These are phyloP conservation scores for Paramecium caudatum DNA, from an alignment of 73 alveolate species.

Conservation along the genomic window DNA sequence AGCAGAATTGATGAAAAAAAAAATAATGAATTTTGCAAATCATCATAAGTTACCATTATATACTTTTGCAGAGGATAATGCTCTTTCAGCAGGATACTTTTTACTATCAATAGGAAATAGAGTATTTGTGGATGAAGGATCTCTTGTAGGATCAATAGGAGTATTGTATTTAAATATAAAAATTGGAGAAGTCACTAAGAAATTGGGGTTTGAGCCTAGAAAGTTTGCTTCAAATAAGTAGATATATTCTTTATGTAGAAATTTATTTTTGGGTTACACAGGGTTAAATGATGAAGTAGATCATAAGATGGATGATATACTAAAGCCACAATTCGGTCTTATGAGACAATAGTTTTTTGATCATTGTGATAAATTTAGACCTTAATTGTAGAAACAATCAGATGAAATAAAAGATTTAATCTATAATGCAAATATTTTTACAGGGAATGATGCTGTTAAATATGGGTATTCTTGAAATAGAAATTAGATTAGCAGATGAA, in stretches of 20 bases:
- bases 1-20: slow-evolving; percentile 40
- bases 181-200: slow-evolving; percentile 36
- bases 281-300: slow-evolving; percentile 5
- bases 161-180: not conserved
- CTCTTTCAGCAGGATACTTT: slow-evolving; percentile 78
- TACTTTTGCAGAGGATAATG: slow-evolving; percentile 83
- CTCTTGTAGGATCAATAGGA: slow-evolving; percentile 77
- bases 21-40: slow-evolving; percentile 43
- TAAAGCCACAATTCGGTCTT: not conserved
- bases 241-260: not conserved
- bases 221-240: slow-evolving; percentile 69
- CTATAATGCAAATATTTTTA: not conserved
- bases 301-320: not conserved
- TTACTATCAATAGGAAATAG: slow-evolving; percentile 75
- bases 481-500: slow-evolving; percentile 48
- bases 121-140: slow-evolving; percentile 67
- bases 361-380: not conserved
- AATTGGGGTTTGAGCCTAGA: slow-evolving; percentile 74
- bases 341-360: slow-evolving; percentile 40
- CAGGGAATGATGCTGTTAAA: not conserved
- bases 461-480: slow-evolving; percentile 42
- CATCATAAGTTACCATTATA: slow-evolving; percentile 73
- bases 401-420: slow-evolving; percentile 28
- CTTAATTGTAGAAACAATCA: slow-evolving; percentile 14
- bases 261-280: not conserved